Evolutionary conservation across 495 filamentous ascomycete genomes (phyloP), one percentile per base, ranked within the genome.

Genomic region (Daldinia childiae): DNA sequence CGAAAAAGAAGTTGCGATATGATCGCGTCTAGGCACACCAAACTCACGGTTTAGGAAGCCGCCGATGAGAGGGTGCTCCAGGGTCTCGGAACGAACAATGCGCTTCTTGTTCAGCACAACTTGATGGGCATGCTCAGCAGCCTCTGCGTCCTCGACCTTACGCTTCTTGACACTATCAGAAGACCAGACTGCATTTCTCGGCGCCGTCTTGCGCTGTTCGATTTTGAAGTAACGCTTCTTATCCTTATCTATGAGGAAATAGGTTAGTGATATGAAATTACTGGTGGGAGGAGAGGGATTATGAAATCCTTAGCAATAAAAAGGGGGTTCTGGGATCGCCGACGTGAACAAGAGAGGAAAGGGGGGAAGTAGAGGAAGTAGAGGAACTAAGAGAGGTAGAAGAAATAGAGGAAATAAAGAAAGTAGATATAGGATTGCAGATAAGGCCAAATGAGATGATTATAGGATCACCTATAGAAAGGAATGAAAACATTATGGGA

Each of bases 141-240:
- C 68, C 5, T 68, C 66, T 11, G 45, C 38, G 8, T 73, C 70
- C 26, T 79, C 71, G 5, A 71, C 12, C 50, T 76, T 74, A 29
- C 81, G 76, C 43, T 75, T 76, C 78, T 81, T 83, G 15, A 83
- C 80, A 36, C 68, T 80, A n/a, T 51, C 30, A 0, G 74, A 69
- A 27, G 81, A 76, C 78, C 81, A 83, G 5, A 75, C 68, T 1
- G 81, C 80, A 15, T 41, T 11, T 0, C 9, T 12, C 0, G 82
- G 79, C 6, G 81, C 79, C 0, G 78, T 81, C n/a, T 48, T 61
- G 62, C 75, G 64, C 52, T 69, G 63, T 71, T 84, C 79, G 45
- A 87, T 76, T 59, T 80, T 82, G 75, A 86, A 87, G 72, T 86
- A 87, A 17, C 81, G 83, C 24, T 72, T 62, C 67, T 81, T 85